Percentiles rank a stretch among this genome's conserved stretches.
Conservation (phyloP, 2,329 filamentous ascomycete species). For the Verticillium albo-atrum region DNA sequence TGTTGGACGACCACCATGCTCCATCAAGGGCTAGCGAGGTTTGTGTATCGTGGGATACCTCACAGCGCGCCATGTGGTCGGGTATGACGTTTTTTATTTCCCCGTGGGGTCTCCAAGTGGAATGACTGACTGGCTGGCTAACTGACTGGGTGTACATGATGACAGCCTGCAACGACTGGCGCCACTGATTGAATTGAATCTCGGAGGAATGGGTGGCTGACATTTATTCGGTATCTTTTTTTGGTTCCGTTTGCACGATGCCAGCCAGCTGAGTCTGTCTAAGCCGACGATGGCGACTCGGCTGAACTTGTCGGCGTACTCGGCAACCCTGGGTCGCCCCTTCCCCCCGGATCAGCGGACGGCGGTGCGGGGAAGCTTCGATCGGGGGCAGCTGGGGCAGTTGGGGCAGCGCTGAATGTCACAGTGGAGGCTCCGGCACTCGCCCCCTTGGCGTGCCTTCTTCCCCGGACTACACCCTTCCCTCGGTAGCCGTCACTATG, state of each 20-base stretch:
- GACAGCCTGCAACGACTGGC: no score
- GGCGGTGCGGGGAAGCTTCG: background rate
- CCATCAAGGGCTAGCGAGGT: no score
- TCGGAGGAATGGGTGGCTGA: no score
- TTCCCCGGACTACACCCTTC: background rate
- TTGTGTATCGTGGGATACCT: no score
- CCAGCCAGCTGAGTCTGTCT: background rate
- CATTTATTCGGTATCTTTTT: background rate
- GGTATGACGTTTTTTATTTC: no score
- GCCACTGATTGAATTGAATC: no score
- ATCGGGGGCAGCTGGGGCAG: background rate
- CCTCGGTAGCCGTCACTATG: background rate
- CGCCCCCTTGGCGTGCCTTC: background rate
- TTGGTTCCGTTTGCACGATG: background rate
- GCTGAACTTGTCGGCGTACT: background rate
- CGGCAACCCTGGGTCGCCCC: background rate
- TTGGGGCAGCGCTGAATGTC: background rate
- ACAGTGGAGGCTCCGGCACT: background rate
- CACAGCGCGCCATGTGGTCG: no score
- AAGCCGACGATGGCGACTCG: background rate
- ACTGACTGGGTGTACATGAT: no score
- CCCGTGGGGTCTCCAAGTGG: no score
- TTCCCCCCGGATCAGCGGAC: background rate
- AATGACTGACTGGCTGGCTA: no score
- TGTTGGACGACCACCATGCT: no score